Conservation (phyloP, 805 yeast genomes). For the Yarrowia bubula region DNA sequence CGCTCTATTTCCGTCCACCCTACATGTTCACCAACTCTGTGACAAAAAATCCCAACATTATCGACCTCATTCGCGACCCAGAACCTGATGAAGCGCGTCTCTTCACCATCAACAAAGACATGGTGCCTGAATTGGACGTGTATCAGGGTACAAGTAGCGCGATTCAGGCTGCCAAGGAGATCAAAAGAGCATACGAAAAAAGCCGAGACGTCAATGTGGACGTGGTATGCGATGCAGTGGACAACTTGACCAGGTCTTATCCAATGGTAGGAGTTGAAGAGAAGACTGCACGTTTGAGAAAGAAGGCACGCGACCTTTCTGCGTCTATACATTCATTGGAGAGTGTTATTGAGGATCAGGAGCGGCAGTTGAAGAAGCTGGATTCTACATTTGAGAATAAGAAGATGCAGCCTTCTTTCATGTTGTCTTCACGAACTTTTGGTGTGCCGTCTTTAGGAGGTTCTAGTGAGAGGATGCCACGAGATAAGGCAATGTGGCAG, state of each 20-base stretch:
- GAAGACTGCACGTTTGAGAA: conserved; percentile 35
- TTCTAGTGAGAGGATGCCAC: neutral
- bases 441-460: neutral
- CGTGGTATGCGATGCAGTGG: conserved; percentile 46
- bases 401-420: conserved; percentile 14
- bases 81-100: conserved; percentile 51
- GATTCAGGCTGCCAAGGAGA: conserved; percentile 10
- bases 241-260: conserved; percentile 41
- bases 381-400: conserved; percentile 29
- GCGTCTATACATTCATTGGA: conserved; percentile 47
- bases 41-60: conserved; percentile 51
- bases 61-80: conserved; percentile 56
- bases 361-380: conserved; percentile 40
- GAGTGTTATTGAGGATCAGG: conserved; percentile 46
- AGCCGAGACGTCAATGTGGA: conserved; percentile 37
- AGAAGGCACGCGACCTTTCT: conserved; percentile 41
- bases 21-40: conserved; percentile 67
- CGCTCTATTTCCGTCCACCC: conserved; percentile 52
- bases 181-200: neutral
- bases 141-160: conserved; percentile 7
- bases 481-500: conserved; percentile 28
- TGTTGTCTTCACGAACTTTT: neutral
- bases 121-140: conserved; percentile 14
- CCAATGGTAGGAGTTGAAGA: conserved; percentile 43
- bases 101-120: conserved; percentile 37